These are phyloP conservation scores for Aechmea fasciata DNA, from an alignment of 176 grass and related monocot species.

Conservation along the genomic window DNA sequence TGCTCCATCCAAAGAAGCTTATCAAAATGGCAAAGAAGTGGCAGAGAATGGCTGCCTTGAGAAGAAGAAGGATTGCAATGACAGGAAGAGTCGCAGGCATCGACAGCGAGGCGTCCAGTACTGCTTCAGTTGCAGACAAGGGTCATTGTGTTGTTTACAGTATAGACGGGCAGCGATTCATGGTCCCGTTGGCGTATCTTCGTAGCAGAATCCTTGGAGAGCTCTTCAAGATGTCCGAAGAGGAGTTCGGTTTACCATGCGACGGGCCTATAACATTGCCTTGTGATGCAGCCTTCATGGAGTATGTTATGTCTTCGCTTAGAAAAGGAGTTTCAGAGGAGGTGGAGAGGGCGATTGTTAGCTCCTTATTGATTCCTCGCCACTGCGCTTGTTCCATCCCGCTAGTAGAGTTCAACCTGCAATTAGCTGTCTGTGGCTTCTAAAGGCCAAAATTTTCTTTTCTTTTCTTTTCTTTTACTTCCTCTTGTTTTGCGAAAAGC, in stretches of 20 bases:
- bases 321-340: constrained; percentile 7
- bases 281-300: constrained; percentile 27
- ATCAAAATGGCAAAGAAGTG: constrained; percentile 30
- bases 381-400: neutral
- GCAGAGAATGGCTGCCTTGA: constrained; percentile 37
- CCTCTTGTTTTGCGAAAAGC: neutral
- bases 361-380: constrained; percentile 1
- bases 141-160: constrained; percentile 30
- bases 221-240: constrained; percentile 31
- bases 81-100: neutral
- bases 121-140: constrained; percentile 1
- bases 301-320: constrained; percentile 22
- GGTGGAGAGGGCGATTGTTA: constrained; percentile 9
- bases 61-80: constrained; percentile 36
- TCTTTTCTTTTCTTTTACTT: neutral
- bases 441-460: neutral
- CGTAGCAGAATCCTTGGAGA: constrained; percentile 25
- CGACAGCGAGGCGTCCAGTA: neutral
- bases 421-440: constrained; percentile 3
- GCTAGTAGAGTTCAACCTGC: neutral
- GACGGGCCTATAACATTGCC: constrained; percentile 36
- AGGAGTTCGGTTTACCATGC: constrained; percentile 30
- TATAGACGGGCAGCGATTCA: constrained; percentile 27
- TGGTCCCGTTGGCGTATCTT: constrained; percentile 34
- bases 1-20: constrained; percentile 23